Conservation (phyloP, 2,329 filamentous ascomycete genomes). For the Chaetomium olivaceum region DNA sequence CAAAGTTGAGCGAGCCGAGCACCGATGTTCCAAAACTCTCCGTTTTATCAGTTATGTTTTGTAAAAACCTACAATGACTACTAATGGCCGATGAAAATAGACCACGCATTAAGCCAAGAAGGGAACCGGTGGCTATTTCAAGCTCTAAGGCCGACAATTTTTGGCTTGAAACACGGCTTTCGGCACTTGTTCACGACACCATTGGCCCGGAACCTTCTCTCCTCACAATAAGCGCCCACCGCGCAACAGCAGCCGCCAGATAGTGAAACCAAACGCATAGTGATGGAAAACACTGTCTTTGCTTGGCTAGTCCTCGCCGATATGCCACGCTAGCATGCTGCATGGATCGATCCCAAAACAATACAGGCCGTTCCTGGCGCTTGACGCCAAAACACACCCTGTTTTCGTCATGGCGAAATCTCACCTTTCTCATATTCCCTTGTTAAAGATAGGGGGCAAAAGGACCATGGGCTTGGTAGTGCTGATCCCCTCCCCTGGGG, state of each 20-base stretch:
- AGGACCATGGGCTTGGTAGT: neutral
- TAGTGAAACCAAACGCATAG: neutral
- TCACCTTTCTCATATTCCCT: neutral
- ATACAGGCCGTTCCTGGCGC: neutral
- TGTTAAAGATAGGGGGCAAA: neutral
- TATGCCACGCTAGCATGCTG: neutral
- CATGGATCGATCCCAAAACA: conserved; percentile 5
- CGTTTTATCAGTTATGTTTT: neutral
- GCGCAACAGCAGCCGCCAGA: neutral
- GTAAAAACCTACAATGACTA: neutral
- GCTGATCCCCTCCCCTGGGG: neutral
- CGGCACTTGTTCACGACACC: neutral
- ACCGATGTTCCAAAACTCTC: neutral
- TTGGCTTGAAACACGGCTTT: neutral
- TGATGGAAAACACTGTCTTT: neutral
- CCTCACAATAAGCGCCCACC: conserved; percentile 1
- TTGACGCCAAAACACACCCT: neutral
- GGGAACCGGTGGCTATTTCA: neutral
- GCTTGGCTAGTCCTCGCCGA: neutral
- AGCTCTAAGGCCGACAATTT: neutral
- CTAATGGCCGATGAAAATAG: neutral
- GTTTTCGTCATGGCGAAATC: neutral
- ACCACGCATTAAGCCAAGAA: neutral
- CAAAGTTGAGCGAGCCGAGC: neutral
- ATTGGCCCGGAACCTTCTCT: neutral